Base-by-base conservation (phyloP, 2,329 filamentous ascomycete genomes). In the Epichloe glyceriae region DNA sequence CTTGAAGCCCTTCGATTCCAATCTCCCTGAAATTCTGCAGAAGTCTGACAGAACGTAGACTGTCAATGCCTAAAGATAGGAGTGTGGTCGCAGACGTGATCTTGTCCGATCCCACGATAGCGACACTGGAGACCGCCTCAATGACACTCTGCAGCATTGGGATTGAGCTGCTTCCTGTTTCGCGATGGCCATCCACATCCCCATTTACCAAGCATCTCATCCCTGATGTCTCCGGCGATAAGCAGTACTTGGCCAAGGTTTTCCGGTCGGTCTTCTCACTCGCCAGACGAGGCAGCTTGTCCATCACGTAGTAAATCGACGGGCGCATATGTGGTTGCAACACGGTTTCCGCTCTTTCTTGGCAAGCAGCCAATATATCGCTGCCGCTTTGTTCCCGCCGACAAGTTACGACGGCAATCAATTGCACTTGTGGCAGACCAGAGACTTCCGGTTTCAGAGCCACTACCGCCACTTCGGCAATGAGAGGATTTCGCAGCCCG, bases 231-330 rank as follows among this genome's bases (percentile, higher is more conserved):
- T 52, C 52, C 8, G 40, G 10, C 12, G 40, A 22, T 22, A 22
- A 42, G 40, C 40, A 42, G 10, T 52, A 45, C 14, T 19, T 26
- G 7, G 48, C 14, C 35, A 49, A 45, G 44, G 50, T 35, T 41
- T 73, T 75, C 43, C 73, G 73, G 57, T 83, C 77, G n/a, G 77
- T 69, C 60, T 85, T 85, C 1, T 80, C 81, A 3, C 78, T 82
- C 4, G 78, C 64, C 30, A 82, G 67, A 52, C 76, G 73, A 3
- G 80, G 80, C 49, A 84, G 67, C 26, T 68, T 64, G 5, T 71
- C 56, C 8, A 80, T 56, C 1, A 75, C 55, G 2, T 78, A 58
- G 26, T 82, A 65, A 49, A 79, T 73, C 10, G 68, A 68, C 2
- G 81, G 81, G 4, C 82, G 64, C 80, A 84, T 83, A 56, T 76